Evolutionary conservation across 495 filamentous ascomycete species (phyloP).

Genomic region (Hypoxylon subgilvum): DNA sequence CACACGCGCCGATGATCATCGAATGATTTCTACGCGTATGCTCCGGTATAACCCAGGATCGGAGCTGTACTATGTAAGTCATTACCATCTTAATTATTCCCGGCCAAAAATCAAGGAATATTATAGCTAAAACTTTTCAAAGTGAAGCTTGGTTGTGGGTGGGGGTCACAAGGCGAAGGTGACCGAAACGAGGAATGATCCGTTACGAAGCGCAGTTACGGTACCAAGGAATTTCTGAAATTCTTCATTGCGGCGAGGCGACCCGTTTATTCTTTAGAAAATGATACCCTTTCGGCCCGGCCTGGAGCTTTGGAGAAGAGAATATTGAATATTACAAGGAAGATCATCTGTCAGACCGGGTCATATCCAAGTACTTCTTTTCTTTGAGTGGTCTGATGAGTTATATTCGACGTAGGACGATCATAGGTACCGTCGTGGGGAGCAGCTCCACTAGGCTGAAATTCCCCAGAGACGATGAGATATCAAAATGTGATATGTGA

Average conservation of each 20-base stretch:
- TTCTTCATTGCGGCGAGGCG: conserved; percentile 6
- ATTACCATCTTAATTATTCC: conserved; percentile 34
- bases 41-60: conserved; percentile 27
- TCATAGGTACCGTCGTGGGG: conserved; percentile 24
- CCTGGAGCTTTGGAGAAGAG: conserved; percentile 11
- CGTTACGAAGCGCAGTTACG: conserved; percentile 18
- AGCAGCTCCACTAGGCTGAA: conserved; percentile 36
- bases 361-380: conserved; percentile 25
- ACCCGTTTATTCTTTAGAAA: conserved; percentile 31
- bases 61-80: conserved; percentile 30
- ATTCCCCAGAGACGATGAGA: conserved; percentile 32
- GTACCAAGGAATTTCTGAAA: conserved; percentile 36
- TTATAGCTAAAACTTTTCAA: conserved; percentile 27
- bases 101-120: conserved; percentile 15
- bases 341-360: conserved; percentile 27
- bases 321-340: conserved; percentile 25
- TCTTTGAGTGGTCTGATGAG: conserved; percentile 31
- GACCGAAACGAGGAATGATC: conserved; percentile 33
- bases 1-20: conserved; percentile 33
- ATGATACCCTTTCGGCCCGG: conserved; percentile 36
- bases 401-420: conserved; percentile 32
- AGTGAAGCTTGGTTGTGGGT: conserved; percentile 36
- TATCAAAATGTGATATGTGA: conserved; percentile 41
- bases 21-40: conserved; percentile 27
- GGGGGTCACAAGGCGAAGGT: conserved; percentile 34